Conservation (phyloP, 176 grass and related monocot species). For the Hsuehochloa calcarea region DNA sequence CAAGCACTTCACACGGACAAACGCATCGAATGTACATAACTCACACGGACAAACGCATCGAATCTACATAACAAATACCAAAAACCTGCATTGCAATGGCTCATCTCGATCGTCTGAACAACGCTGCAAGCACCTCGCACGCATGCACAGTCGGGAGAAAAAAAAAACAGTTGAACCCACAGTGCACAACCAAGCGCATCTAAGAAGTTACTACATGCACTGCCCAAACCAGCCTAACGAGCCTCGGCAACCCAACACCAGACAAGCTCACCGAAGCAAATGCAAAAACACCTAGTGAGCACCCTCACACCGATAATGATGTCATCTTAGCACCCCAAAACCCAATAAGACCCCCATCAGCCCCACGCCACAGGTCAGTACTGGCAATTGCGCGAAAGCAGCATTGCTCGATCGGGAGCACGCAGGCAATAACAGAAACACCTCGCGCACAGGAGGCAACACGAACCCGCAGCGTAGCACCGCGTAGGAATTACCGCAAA, state of each 20-base stretch:
- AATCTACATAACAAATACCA: background rate
- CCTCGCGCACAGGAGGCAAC: background rate
- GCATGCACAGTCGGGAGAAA: background rate
- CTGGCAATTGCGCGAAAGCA: background rate
- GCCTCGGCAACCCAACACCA: background rate
- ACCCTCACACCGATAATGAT: background rate
- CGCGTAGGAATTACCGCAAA: background rate
- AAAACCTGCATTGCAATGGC: background rate
- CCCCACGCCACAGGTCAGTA: background rate
- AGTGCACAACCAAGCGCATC: background rate
- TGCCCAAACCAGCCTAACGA: background rate
- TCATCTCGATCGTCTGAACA: background rate
- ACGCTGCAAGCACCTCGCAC: background rate
- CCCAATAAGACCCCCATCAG: background rate
- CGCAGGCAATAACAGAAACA: conserved; percentile 20
- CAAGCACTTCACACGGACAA: background rate
- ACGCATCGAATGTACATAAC: background rate
- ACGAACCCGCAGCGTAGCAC: background rate
- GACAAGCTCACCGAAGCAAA: background rate
- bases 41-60: background rate
- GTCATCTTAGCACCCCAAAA: background rate
- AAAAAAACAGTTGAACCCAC: background rate
- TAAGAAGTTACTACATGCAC: background rate
- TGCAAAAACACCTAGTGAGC: conserved; percentile 6
- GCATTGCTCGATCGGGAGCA: background rate